Conservation (phyloP, 140 eudicot species). For the Cichorium intybus region DNA sequence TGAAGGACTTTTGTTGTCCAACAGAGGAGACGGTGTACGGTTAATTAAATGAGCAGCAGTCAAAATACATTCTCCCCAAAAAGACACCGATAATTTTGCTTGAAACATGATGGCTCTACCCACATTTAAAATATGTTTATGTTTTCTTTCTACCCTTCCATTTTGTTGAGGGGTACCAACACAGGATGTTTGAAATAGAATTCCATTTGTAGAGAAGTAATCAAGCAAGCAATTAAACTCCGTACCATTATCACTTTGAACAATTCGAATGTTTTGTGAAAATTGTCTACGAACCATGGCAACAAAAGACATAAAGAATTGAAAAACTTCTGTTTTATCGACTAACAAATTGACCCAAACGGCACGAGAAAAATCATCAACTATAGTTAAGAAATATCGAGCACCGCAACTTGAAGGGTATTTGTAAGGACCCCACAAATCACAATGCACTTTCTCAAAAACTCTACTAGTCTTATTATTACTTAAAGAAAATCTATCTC, state of each 20-base stretch:
- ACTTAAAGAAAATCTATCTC: too few species aligned
- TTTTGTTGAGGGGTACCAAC: background rate
- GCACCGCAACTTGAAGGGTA: background rate
- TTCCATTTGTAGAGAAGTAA: too few species aligned
- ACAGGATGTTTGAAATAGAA: too few species aligned
- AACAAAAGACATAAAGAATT: background rate
- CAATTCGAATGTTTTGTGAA: too few species aligned
- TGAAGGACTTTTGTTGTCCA: background rate
- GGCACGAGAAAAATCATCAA: too few species aligned
- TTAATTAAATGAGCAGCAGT: background rate
- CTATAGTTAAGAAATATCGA: background rate
- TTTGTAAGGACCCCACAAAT: background rate
- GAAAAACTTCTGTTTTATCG: background rate
- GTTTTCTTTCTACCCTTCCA: background rate
- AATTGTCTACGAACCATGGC: too few species aligned
- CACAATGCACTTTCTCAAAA: conserved; percentile 5
- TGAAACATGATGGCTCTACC: background rate
- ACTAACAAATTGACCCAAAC: background rate
- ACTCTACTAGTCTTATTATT: background rate
- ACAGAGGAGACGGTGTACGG: background rate
- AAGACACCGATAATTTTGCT: background rate
- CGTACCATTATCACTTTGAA: too few species aligned
- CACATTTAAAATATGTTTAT: background rate
- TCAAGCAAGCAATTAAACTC: too few species aligned
- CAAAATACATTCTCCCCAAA: background rate